Conservation (phyloP, 345 rosid genomes). For the Aquilaria yunnanensis region DNA sequence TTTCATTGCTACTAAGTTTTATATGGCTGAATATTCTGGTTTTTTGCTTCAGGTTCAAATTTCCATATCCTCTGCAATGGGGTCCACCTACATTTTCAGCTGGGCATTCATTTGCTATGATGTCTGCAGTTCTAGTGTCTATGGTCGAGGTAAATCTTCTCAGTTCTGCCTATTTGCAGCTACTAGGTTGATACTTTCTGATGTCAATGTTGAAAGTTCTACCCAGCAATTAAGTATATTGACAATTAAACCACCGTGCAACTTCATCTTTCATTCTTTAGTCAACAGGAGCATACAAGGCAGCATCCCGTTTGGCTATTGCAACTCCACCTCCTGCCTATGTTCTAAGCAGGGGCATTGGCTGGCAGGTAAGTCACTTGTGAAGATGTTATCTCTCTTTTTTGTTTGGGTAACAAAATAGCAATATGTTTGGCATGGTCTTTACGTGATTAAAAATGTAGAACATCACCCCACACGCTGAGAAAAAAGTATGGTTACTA, state of each 20-base stretch:
- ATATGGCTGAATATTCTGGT: constrained; percentile 6
- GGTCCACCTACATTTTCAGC: constrained; percentile 98
- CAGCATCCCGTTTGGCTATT: constrained; percentile 91
- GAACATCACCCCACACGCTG: background rate
- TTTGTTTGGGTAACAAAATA: background rate
- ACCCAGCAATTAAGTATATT: background rate
- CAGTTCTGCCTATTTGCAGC: too few species aligned
- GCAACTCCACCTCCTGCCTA: constrained; percentile 99
- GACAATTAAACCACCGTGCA: too few species aligned
- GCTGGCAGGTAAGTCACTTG: constrained; percentile 77
- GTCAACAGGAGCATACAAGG: constrained; percentile 97
- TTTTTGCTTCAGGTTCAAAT: constrained; percentile 54
- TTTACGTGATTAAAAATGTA: background rate
- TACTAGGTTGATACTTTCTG: too few species aligned
- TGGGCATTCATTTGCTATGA: constrained; percentile 92
- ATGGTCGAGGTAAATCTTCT: constrained; percentile 71
- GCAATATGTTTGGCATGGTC: background rate
- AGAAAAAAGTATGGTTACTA: background rate
- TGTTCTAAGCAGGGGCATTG: constrained; percentile 93
- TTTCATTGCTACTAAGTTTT: background rate
- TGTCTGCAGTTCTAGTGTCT: constrained; percentile 90
- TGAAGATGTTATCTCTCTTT: background rate
- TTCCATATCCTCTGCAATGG: constrained; percentile 99
- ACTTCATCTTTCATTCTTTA: constrained; percentile 21
- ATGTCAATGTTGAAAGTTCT: background rate